phyloP scores from a whole-genome alignment of 495 filamentous ascomycete genomes.

The Trichoderma erinaceum region DNA sequence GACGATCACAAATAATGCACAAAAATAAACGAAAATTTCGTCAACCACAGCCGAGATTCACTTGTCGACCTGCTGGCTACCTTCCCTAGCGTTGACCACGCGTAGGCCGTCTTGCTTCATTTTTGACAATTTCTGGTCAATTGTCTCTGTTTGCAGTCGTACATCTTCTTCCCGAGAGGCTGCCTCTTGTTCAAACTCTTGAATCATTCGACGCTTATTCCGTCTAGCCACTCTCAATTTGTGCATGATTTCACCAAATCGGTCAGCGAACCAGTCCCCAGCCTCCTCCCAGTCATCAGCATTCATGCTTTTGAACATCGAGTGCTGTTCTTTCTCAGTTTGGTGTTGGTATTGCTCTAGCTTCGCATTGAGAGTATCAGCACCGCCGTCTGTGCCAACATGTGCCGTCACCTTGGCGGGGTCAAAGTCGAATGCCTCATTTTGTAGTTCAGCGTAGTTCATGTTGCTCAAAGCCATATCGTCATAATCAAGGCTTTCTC shows the following conservation, averaged over 20 bases:
- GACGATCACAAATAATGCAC: not conserved
- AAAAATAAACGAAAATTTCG: not conserved
- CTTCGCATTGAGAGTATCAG: slow-evolving; percentile 32
- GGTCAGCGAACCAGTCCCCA: slow-evolving; percentile 71
- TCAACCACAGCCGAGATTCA: not conserved
- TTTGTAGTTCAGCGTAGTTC: slow-evolving; percentile 47
- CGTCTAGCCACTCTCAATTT: slow-evolving; percentile 59
- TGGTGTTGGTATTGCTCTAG: slow-evolving; percentile 37
- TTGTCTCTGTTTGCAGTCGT: slow-evolving; percentile 45
- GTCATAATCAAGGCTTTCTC: slow-evolving; percentile 45
- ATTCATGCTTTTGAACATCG: slow-evolving; percentile 58
- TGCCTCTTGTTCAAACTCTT: slow-evolving; percentile 63
- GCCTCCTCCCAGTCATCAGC: slow-evolving; percentile 75
- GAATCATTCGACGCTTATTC: slow-evolving; percentile 57
- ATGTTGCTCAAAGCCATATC: slow-evolving; percentile 45
- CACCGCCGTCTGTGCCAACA: slow-evolving; percentile 21
- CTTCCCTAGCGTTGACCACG: slow-evolving; percentile 51
- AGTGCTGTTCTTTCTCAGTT: slow-evolving; percentile 44
- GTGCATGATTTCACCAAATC: slow-evolving; percentile 56
- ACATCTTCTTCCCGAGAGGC: slow-evolving; percentile 46
- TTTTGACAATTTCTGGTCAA: slow-evolving; percentile 47
- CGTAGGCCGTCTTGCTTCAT: slow-evolving; percentile 49
- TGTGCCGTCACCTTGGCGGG: slow-evolving; percentile 34
- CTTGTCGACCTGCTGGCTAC: not conserved
- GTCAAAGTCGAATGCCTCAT: slow-evolving; percentile 50